phyloP scores from a whole-genome alignment of 2,329 filamentous ascomycete species.

The Coleophoma cylindrospora region DNA sequence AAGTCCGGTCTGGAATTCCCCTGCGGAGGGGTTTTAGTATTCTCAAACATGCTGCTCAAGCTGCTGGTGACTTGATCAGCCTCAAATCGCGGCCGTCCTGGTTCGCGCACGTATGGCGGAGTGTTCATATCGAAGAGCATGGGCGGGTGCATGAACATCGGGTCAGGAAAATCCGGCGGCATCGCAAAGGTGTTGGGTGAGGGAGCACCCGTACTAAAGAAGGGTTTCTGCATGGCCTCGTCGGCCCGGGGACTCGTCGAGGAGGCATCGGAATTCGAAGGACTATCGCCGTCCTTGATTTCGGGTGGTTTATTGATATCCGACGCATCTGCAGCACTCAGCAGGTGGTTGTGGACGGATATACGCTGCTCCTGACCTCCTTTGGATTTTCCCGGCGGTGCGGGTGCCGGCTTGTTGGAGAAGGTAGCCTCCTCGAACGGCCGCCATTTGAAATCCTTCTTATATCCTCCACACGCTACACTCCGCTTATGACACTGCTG shows the following conservation, averaged over 20 bases:
- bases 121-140: conserved; percentile 25
- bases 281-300: conserved; percentile 8
- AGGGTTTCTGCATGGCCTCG: conserved; percentile 23
- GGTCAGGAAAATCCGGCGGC: conserved; percentile 12
- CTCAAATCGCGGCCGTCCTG: conserved; percentile 22
- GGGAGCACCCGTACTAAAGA: conserved; percentile 21
- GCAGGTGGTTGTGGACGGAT: not conserved
- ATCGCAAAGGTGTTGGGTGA: conserved; percentile 14
- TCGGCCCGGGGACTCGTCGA: conserved; percentile 17
- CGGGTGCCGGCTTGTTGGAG: conserved; percentile 30
- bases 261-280: conserved; percentile 16
- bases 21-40: conserved; percentile 25
- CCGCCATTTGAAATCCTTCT: conserved; percentile 72
- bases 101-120: conserved; percentile 21
- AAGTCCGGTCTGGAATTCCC: conserved; percentile 24
- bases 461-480: conserved; percentile 66
- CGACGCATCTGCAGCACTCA: conserved; percentile 18
- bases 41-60: conserved; percentile 29
- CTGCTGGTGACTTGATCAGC: conserved; percentile 30
- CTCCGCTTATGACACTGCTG: conserved; percentile 61
- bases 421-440: conserved; percentile 61
- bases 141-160: conserved; percentile 18
- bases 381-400: conserved; percentile 6
- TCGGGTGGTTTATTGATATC: conserved; percentile 15
- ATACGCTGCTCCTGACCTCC: too few relatives aligned